Evolutionary conservation across 257 asterid species (phyloP), one percentile per base, ranked within the genome.

Genomic region (Penstemon barbatus): DNA sequence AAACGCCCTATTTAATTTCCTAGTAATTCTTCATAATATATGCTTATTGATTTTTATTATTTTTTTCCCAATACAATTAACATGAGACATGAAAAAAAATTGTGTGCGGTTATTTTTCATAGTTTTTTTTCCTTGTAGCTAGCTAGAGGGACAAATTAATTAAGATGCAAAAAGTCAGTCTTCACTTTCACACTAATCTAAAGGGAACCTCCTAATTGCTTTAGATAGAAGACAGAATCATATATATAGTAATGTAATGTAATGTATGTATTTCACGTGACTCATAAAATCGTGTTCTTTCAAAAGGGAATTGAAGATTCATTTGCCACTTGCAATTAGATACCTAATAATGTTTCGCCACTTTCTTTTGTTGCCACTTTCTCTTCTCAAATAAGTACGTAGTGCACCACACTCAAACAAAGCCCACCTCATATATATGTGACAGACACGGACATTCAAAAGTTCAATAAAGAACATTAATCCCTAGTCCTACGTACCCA

Each of bases 101-200:
- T 12, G 12, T 51, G 65, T 72, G 8, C 55, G 43, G 53, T 66
- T 49, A 11, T 61, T 61, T 64, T 42, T 37, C 39, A 13, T 54
- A 76, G 91, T 81, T 68, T 60, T 50, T 37, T 49, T 59, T 57
- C 68, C 41, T 38, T 63, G 33, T 19, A 19, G 25, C 66, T 66
- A 48, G n/a, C n/a, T 74, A 54, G 71, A 74, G 73, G 61, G 74
- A 52, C 70, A 69, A 25, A 0, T 25, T 25, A 25, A 25, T 25
- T 63, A 52, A 44, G n/a, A 67, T 63, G 53, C 54, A 48, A 72
- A 74, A 75, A 72, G 80, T 70, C 63, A 71, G 79, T 70, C 63
- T 7, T 57, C 57, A 79, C 81, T 80, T 78, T 66, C 84, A 76
- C 81, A 67, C 38, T 69, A 72, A 66, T 70, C 70, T 65, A 79